A percentile compares a stretch with the other conserved stretches of the same genome.
These are phyloP conservation scores for Colletotrichum lini DNA, from an alignment of 2,329 filamentous ascomycete species.

Conservation along the genomic window DNA sequence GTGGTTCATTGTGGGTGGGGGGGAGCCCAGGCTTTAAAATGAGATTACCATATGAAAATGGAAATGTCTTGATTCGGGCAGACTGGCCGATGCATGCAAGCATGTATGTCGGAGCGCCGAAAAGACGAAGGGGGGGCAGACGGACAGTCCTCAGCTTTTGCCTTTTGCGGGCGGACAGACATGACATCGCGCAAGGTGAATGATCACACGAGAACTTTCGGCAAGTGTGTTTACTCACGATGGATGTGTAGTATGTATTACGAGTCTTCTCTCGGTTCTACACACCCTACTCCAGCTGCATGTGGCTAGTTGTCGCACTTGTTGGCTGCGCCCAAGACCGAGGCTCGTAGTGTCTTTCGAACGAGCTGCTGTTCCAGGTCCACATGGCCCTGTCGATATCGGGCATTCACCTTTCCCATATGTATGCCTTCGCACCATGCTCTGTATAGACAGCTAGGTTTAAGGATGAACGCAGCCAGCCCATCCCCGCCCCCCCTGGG, in stretches of 20 bases:
- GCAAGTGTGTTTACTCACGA: too few species aligned
- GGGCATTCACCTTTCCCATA: background rate
- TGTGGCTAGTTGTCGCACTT: too few species aligned
- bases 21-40: background rate
- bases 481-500: background rate
- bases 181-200: constrained; percentile 3
- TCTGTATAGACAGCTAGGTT: too few species aligned
- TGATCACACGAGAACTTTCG: background rate
- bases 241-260: too few species aligned
- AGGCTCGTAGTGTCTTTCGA: constrained; percentile 3
- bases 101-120: constrained; percentile 6
- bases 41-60: constrained; percentile 8
- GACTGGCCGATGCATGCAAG: constrained; percentile 23
- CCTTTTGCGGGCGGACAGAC: constrained; percentile 13
- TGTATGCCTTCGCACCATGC: background rate
- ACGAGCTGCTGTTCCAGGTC: constrained; percentile 16
- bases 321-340: background rate
- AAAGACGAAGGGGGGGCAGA: background rate
- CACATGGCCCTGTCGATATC: background rate
- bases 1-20: background rate
- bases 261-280: too few species aligned
- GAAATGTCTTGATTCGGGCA: constrained; percentile 14
- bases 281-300: background rate
- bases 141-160: constrained; percentile 2
- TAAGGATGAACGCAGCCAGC: background rate